Percentiles rank a stretch among this genome's conserved stretches.
These are phyloP conservation scores for Colletotrichum shisoi DNA, from an alignment of 2,329 filamentous ascomycete species.

Conservation along the genomic window DNA sequence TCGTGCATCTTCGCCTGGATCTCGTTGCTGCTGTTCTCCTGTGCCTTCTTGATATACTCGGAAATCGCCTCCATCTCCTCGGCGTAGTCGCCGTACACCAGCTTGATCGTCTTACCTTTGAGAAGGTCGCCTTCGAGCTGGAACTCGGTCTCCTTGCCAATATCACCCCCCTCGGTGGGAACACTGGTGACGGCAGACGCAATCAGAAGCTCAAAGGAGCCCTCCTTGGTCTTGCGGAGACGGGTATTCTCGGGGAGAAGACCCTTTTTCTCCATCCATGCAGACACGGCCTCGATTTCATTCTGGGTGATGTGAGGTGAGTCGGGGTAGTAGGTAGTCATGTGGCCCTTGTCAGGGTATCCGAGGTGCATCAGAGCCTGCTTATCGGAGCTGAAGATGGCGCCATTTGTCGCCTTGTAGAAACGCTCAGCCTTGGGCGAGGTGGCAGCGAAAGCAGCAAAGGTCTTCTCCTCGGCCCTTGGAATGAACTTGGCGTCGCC, in stretches of 20 bases:
- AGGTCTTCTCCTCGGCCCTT: constrained; percentile 68
- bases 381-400: constrained; percentile 73
- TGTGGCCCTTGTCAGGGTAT: constrained; percentile 75
- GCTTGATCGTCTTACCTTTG: constrained; percentile 71
- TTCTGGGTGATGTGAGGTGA: constrained; percentile 76
- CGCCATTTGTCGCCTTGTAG: constrained; percentile 73
- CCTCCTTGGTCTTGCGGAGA: constrained; percentile 70
- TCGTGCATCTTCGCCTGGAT: constrained; percentile 76
- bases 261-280: constrained; percentile 75
- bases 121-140: constrained; percentile 66
- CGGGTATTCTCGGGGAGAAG: constrained; percentile 80
- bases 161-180: constrained; percentile 71
- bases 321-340: constrained; percentile 84
- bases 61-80: constrained; percentile 75
- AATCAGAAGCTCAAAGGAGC: constrained; percentile 76
- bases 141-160: constrained; percentile 71
- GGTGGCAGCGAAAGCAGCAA: constrained; percentile 70
- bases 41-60: constrained; percentile 72
- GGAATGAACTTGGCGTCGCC: constrained; percentile 87
- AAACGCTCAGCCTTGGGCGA: constrained; percentile 67
- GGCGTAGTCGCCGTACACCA: constrained; percentile 78
- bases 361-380: constrained; percentile 76
- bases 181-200: constrained; percentile 70
- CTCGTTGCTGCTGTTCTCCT: constrained; percentile 74
- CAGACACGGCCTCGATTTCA: constrained; percentile 76